Base-by-base conservation (phyloP, 164 flowering plant genomes). In the Vitis rupestris region DNA sequence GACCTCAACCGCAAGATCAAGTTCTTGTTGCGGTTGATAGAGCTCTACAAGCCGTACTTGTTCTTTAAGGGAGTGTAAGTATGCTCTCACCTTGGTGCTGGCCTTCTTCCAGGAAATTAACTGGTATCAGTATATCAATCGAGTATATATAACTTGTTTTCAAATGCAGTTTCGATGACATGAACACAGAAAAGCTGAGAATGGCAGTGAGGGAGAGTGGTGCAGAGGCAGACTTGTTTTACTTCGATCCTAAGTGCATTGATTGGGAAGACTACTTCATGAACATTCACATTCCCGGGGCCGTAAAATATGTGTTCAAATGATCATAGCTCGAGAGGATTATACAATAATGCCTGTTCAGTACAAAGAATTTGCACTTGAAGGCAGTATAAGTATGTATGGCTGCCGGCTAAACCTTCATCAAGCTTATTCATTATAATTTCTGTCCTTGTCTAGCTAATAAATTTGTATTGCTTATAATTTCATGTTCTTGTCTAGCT, bases 61-160 rank as follows among this genome's bases (percentile, higher is more conserved):
- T 80, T 85, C 78, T 88, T 86, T 67, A 67, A 78, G 29, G 89
- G 85, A 56, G 52, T 77, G 94, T 90, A 80, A 6, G 89, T 74
- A 23, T 23, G 27, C 27, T 23, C 27, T 23, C 27, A 23, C 27
- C 27, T 23, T 23, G 27, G 27, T 23, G 27, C 27, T 23, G 2
- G 27, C 27, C 14, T 59, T 27, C 3, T 61, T 29, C 23, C 6
- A 6, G 44, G 44, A 31, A 31, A 31, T 31, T 31, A 9, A 59
- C 11, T 19, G 12, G 8, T 31, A 31, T 31, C 44, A 31, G 5
- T 52, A 10, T 44, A 9, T 2, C 53, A 14, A 27, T 52, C 14
- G 52, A 13, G 0, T 8, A 17, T 11, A 15, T 31, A 31, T 10
- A 5, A 37, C 17, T 48, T 49, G 8, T n/a, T 13, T 49, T 31